These are phyloP conservation scores for Dipodascus geniculatus DNA, from an alignment of 805 yeast species.

Conservation along the genomic window DNA sequence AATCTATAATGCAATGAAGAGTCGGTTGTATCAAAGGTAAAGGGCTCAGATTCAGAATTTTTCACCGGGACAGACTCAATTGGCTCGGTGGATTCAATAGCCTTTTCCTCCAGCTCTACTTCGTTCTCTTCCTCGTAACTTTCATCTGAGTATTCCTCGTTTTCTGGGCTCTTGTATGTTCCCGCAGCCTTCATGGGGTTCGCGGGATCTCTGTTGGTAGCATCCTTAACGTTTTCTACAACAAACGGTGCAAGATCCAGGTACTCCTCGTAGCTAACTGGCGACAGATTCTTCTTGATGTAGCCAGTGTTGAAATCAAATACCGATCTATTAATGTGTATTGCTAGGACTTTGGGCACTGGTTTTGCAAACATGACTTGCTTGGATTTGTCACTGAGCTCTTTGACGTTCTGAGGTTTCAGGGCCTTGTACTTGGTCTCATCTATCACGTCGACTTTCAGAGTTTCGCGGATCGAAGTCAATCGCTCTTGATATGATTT, in stretches of 20 bases:
- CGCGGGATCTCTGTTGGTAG: slow-evolving; percentile 68
- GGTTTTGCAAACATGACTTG: slow-evolving; percentile 75
- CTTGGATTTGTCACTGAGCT: slow-evolving; percentile 70
- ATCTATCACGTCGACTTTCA: slow-evolving; percentile 55
- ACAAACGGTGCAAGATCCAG: slow-evolving; percentile 60
- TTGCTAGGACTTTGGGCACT: slow-evolving; percentile 48
- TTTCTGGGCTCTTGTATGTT: slow-evolving; percentile 9
- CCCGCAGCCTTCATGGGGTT: slow-evolving; percentile 42
- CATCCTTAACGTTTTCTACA: slow-evolving; percentile 48
- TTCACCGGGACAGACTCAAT: background rate
- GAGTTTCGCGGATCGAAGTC: slow-evolving; percentile 37
- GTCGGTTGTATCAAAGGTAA: slow-evolving; percentile 10
- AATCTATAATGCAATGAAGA: slow-evolving; percentile 37
- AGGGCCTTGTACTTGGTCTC: slow-evolving; percentile 68
- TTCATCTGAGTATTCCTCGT: background rate
- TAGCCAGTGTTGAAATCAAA: slow-evolving; percentile 79
- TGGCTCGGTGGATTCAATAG: background rate
- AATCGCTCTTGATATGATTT: slow-evolving; percentile 35
- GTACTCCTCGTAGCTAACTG: slow-evolving; percentile 61
- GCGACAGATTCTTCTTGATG: slow-evolving; percentile 74
- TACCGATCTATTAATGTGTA: slow-evolving; percentile 88
- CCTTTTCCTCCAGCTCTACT: slow-evolving; percentile 14
- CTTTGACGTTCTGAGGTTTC: slow-evolving; percentile 62
- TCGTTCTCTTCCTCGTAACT: slow-evolving; percentile 34
- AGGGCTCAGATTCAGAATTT: slow-evolving; percentile 2